These are phyloP conservation scores for Acer yangbiense DNA, from an alignment of 345 rosid species.

Conservation along the genomic window DNA sequence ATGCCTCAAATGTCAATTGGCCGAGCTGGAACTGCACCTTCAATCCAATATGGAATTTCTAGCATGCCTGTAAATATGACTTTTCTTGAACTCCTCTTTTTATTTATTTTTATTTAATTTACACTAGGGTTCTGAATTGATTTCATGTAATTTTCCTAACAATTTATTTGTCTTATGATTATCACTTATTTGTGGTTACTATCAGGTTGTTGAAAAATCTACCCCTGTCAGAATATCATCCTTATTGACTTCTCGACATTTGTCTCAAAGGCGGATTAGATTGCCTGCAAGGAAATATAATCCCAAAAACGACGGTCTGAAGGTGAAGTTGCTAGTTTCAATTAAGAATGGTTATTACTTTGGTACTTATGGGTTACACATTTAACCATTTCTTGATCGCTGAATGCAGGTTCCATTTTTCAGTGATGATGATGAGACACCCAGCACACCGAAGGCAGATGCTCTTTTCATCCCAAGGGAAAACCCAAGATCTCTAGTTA, in stretches of 20 bases:
- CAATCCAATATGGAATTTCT: constrained; percentile 90
- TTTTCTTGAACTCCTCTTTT: constrained; percentile 15
- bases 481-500: constrained; percentile 86
- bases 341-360: background rate
- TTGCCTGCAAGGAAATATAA: constrained; percentile 80
- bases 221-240: constrained; percentile 77
- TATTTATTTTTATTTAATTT: background rate
- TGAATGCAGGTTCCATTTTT: constrained; percentile 86
- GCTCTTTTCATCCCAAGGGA: constrained; percentile 88
- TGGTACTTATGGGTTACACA: background rate
- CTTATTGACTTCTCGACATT: constrained; percentile 76
- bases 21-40: constrained; percentile 70
- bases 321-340: constrained; percentile 43
- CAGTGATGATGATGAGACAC: constrained; percentile 73
- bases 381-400: constrained; percentile 13
- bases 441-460: constrained; percentile 86
- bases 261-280: constrained; percentile 70
- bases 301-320: constrained; percentile 66
- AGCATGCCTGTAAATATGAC: constrained; percentile 72
- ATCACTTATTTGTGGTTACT: background rate
- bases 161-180: background rate
- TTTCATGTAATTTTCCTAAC: background rate
- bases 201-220: constrained; percentile 83
- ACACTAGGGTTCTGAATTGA: background rate
- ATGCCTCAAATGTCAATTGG: constrained; percentile 86